Percentiles rank a stretch among this genome's conserved stretches.
These are phyloP conservation scores for Papiliotrema fonsecae DNA, from an alignment of 1,284 basidiomycete genomes.

Conservation along the genomic window DNA sequence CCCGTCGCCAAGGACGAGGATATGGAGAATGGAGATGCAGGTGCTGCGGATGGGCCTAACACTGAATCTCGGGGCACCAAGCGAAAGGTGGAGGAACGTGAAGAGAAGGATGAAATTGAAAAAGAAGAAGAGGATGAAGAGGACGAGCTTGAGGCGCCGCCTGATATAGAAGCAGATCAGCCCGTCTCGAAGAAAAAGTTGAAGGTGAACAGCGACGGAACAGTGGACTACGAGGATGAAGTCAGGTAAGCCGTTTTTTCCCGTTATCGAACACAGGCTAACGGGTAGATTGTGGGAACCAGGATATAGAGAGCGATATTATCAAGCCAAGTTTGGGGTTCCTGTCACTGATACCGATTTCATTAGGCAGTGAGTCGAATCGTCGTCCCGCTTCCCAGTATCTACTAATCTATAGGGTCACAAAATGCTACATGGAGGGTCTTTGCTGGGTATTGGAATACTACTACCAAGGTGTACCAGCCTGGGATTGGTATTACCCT, in stretches of 20 bases:
- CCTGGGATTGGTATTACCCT: conserved; percentile 99
- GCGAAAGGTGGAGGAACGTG: conserved; percentile 58
- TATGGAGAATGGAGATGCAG: conserved; percentile 16
- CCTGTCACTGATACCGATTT: conserved; percentile 68
- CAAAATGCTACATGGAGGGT: conserved; percentile 84
- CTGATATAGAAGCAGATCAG: conserved; percentile 47
- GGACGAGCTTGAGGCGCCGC: conserved; percentile 45
- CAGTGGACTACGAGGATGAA: conserved; percentile 69
- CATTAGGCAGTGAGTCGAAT: conserved; percentile 62
- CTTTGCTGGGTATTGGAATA: conserved; percentile 95
- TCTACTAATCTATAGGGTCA: conserved; percentile 56
- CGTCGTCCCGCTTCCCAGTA: conserved; percentile 11
- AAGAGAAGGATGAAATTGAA: conserved; percentile 50
- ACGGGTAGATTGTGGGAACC: conserved; percentile 79
- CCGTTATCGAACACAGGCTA: background rate
- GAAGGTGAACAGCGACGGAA: conserved; percentile 73
- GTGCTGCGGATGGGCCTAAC: conserved; percentile 25
- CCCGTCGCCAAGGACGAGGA: conserved; percentile 45
- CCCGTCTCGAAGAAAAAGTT: conserved; percentile 52
- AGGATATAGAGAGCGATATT: conserved; percentile 93
- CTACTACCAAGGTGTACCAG: conserved; percentile 98
- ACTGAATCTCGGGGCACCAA: conserved; percentile 58
- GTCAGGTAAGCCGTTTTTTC: conserved; percentile 64
- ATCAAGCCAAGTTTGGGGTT: conserved; percentile 86
- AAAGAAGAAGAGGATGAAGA: conserved; percentile 33